Evolutionary conservation across 2,329 filamentous ascomycete genomes (phyloP).

Genomic region (Fusarium albosuccineum): DNA sequence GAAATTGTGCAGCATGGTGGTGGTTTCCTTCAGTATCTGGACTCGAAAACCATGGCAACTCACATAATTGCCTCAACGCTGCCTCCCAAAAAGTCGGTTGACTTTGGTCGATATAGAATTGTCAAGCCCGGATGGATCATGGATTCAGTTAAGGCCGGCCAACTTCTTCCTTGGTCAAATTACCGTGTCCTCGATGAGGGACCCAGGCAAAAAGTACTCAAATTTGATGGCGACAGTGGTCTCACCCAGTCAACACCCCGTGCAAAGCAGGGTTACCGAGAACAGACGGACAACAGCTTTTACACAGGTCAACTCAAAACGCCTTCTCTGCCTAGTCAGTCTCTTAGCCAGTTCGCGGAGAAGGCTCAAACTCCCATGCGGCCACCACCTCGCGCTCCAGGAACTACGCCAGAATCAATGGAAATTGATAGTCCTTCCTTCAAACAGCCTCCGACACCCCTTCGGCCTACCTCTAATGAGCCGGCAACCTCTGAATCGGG

Average conservation of each 20-base stretch:
- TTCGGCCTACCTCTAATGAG: not conserved
- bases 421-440: conserved; percentile 4
- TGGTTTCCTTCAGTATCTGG: conserved; percentile 92
- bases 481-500: not conserved
- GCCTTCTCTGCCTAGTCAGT: conserved; percentile 47
- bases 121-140: conserved; percentile 96
- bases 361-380: conserved; percentile 42
- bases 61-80: conserved; percentile 94
- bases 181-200: conserved; percentile 91
- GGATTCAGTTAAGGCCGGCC: conserved; percentile 86
- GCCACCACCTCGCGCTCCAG: not conserved
- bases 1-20: conserved; percentile 95
- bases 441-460: not conserved
- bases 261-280: conserved; percentile 74
- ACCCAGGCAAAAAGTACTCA: conserved; percentile 82
- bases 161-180: conserved; percentile 84
- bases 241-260: conserved; percentile 74
- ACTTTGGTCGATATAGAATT: conserved; percentile 89
- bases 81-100: conserved; percentile 91
- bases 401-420: conserved; percentile 1
- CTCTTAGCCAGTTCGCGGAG: conserved; percentile 47
- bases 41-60: conserved; percentile 93
- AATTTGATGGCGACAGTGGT: conserved; percentile 71
- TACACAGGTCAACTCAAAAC: conserved; percentile 79
- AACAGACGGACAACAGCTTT: conserved; percentile 86